phyloP scores from a whole-genome alignment of 1,284 basidiomycete genomes.

The Fomitiporia mediterranea region DNA sequence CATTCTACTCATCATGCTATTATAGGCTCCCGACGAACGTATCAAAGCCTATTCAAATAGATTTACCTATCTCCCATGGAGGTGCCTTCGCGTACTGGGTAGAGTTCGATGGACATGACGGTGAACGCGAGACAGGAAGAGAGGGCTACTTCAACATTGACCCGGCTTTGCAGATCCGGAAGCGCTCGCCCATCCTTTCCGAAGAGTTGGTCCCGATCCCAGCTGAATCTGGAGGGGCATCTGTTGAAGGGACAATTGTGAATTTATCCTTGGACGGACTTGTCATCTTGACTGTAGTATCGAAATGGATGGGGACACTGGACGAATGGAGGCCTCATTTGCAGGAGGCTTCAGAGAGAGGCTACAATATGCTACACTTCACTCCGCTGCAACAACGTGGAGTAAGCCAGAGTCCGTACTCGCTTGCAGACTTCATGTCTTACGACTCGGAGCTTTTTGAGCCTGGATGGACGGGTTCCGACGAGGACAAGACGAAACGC shows the following conservation, averaged over 20 bases:
- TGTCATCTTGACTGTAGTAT: slow-evolving; percentile 82
- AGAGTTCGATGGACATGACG: slow-evolving; percentile 73
- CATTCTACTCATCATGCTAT: neutral
- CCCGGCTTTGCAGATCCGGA: slow-evolving; percentile 73
- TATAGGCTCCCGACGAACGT: slow-evolving; percentile 73
- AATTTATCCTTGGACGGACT: slow-evolving; percentile 82
- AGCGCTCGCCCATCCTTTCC: slow-evolving; percentile 69
- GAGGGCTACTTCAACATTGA: slow-evolving; percentile 96
- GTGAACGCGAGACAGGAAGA: slow-evolving; percentile 67
- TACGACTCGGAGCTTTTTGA: slow-evolving; percentile 77
- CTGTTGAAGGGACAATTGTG: slow-evolving; percentile 45
- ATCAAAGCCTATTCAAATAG: slow-evolving; percentile 85
- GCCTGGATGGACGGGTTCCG: slow-evolving; percentile 35
- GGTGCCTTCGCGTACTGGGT: slow-evolving; percentile 93
- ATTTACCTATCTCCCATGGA: slow-evolving; percentile 91
- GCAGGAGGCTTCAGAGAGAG: slow-evolving; percentile 76
- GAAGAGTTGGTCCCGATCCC: slow-evolving; percentile 48
- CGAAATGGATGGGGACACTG: slow-evolving; percentile 94
- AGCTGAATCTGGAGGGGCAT: slow-evolving; percentile 43
- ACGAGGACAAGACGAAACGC: slow-evolving; percentile 48
- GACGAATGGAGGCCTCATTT: slow-evolving; percentile 75
- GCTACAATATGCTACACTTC: slow-evolving; percentile 96
- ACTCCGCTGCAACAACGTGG: slow-evolving; percentile 90
- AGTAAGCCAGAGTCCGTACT: slow-evolving; percentile 86
- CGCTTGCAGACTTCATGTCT: slow-evolving; percentile 78